Evolutionary conservation across 345 rosid genomes (phyloP).

Genomic region (Kernera saxatilis): DNA sequence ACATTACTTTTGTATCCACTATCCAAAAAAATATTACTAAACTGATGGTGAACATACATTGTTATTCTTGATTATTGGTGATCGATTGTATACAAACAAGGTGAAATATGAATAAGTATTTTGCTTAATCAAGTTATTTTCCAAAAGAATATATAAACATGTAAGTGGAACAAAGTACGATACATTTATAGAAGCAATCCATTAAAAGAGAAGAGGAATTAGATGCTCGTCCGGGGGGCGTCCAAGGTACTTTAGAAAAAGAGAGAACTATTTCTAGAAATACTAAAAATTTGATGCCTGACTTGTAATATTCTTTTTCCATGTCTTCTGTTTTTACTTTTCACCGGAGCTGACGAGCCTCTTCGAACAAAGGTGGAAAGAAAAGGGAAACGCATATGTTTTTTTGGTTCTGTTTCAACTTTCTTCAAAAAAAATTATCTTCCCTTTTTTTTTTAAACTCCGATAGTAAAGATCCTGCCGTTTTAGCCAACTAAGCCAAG

Average conservation of each 20-base stretch:
- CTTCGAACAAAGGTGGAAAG: background rate
- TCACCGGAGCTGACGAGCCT: background rate
- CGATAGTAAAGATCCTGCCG: background rate
- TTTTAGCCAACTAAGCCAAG: background rate
- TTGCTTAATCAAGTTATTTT: background rate
- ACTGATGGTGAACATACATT: background rate
- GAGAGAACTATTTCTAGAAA: background rate
- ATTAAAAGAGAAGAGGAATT: conserved; percentile 1
- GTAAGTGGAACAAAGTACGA: background rate
- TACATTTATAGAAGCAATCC: background rate
- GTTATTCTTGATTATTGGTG: background rate
- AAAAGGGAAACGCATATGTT: background rate
- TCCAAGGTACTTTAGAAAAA: background rate
- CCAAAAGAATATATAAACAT: background rate
- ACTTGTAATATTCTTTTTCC: background rate
- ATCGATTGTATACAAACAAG: background rate
- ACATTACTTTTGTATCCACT: too few species aligned
- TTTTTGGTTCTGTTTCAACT: background rate
- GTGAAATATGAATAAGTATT: background rate
- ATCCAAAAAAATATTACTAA: too few species aligned
- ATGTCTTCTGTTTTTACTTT: background rate
- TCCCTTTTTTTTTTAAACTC: background rate
- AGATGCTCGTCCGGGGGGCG: conserved; percentile 12
- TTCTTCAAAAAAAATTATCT: background rate
- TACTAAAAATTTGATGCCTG: background rate